Evolutionary conservation across 1,139 yeast species (phyloP), one percentile per base, ranked within the genome.

Genomic region (Debaryomyces fabryi): DNA sequence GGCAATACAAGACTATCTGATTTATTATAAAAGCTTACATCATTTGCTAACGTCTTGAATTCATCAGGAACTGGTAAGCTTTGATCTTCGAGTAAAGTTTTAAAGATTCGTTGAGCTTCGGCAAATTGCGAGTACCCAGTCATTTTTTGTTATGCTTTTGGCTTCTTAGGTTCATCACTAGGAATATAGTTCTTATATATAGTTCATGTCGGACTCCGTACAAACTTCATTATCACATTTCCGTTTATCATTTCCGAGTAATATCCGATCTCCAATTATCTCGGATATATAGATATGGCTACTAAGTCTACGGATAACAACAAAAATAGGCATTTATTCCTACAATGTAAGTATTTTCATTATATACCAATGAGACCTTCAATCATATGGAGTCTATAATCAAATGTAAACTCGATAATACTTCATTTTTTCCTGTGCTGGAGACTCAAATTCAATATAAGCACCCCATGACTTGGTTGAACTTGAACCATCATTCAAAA

Each of bases 361-460:
- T 21, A 21, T 21, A 21, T 21, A 21, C 5, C 42, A 9, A 57
- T 4, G 3, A 18, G 4, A 18, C 4, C 20, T 18, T 18, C 20
- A 18, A 18, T 18, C 3, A 18, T 18, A 18, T 18, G 4, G 3
- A 18, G 3, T 18, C 20, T 18, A 18, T 3, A 45, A 44, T 62
- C 65, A 40, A 12, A 59, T 44, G 44, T 58, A 61, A 5, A 63
- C 67, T 46, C 59, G 64, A 46, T 63, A 63, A 39, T 35, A 53
- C 41, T 53, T 47, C 58, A 63, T 54, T 46, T 53, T 55, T 12
- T 44, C 50, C 7, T 37, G 49, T 2, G 39, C 24, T 33, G 34
- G 47, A 3, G 45, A 42, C 4, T 50, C 55, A 40, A 62, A 54
- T 16, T 51, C 47, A 49, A 59, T 54, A 40, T 49, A 44, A 2